Percentiles rank a stretch among this genome's conserved stretches.
Evolutionary conservation across 1,284 basidiomycete genomes (phyloP).

Genomic region (Takashimella tepidaria): DNA sequence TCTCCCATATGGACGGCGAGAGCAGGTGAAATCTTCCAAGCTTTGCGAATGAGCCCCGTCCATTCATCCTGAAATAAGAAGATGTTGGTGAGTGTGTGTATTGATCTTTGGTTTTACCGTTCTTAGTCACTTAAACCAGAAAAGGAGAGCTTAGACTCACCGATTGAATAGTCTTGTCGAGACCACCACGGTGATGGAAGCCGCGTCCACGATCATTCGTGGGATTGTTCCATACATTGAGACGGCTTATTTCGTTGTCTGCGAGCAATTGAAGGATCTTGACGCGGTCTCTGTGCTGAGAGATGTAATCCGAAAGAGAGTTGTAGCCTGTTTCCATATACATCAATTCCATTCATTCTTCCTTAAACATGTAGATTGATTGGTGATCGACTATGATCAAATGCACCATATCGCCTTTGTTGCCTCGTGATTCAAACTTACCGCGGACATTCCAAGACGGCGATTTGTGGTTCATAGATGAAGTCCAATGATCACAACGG

Average conservation of each 20-base stretch:
- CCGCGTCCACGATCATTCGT: conserved; percentile 62
- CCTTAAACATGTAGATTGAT: too few relatives aligned
- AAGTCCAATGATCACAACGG: conserved; percentile 60
- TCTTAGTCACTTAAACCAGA: background rate
- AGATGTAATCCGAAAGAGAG: conserved; percentile 55
- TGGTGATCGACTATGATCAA: too few relatives aligned
- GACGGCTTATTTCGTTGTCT: conserved; percentile 81
- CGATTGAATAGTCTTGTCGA: conserved; percentile 56
- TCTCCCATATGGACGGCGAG: conserved; percentile 79
- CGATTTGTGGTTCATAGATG: conserved; percentile 59
- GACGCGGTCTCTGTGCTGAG: conserved; percentile 60
- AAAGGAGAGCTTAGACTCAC: conserved; percentile 47
- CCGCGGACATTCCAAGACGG: conserved; percentile 49
- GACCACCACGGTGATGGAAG: conserved; percentile 12
- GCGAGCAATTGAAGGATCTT: conserved; percentile 73
- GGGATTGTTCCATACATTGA: conserved; percentile 89
- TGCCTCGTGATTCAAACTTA: too few relatives aligned
- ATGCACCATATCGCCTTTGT: too few relatives aligned
- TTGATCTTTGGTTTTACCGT: too few relatives aligned
- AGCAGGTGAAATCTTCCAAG: conserved; percentile 79
- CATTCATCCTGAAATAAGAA: conserved; percentile 65
- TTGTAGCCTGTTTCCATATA: conserved; percentile 23
- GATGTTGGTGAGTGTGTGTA: too few relatives aligned
- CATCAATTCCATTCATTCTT: too few relatives aligned
- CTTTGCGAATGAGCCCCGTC: conserved; percentile 61